Evolutionary conservation across 768 basidiomycete genomes (phyloP), one percentile per base, ranked within the genome.

Genomic region (Clitopilus passeckerianus): DNA sequence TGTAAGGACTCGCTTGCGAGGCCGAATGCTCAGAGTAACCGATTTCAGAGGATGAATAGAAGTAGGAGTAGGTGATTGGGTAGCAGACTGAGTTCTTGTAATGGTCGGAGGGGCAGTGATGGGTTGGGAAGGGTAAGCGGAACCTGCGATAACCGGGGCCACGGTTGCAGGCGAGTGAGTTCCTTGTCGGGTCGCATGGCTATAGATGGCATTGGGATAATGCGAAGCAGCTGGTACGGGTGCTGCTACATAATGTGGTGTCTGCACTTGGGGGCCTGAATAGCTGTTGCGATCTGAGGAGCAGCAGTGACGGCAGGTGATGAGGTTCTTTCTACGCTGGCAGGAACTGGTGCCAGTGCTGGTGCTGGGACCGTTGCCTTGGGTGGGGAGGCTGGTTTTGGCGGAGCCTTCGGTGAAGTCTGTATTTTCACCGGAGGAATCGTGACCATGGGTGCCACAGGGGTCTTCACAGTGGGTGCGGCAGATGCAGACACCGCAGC

Each of bases 181-280:
- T 10, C 15, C 46, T 12, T 50, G 46, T 50, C 46, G 16, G 5
- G 46, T 50, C 18, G 10, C 5, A 20, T 50, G 46, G 22, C 22
- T 10, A 63, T 86, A 85, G 7, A 79, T 74, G 43, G 82, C 77
- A 53, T 83, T 81, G 18, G 85, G 80, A 67, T 86, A 85, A 60
- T 85, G 82, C 1, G 78, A 75, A 34, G 69, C 65, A n/a, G 68
- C 55, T n/a, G 70, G 61, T 20, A 67, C 69, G 58, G 71, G 46
- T 10, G 46, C 46, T 5, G 46, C 46, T 5, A 50, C 46, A 18
- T 50, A 20, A 5, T 50, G 46, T 10, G 46, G 46, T 23, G 46
- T 67, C 44, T 73, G 56, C 23, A 67, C 58, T 24, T 64, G 59
- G 65, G 60, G 60, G 68, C 57, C 44, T 68, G 62, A 7, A 68